Evolutionary conservation across 2,329 filamentous ascomycete species (phyloP).

Genomic region (Paecilomyces formosus): DNA sequence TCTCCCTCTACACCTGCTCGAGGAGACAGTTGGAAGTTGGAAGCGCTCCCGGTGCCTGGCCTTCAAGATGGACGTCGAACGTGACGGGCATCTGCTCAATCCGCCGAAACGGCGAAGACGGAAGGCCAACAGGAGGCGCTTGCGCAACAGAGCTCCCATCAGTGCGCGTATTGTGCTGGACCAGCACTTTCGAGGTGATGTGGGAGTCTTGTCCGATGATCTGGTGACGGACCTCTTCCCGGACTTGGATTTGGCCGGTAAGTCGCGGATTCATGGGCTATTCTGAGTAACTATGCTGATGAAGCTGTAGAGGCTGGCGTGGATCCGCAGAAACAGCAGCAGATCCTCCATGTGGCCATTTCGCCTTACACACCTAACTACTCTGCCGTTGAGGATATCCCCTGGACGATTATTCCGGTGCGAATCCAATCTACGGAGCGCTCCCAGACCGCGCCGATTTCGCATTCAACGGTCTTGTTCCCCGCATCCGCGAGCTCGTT

Average conservation of each 20-base stretch:
- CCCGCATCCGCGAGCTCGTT: conserved; percentile 63
- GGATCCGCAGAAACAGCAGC: conserved; percentile 16
- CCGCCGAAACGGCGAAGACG: conserved; percentile 46
- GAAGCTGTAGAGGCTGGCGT: conserved; percentile 4
- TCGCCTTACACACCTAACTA: conserved; percentile 38
- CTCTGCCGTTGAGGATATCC: conserved; percentile 48
- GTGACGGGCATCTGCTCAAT: conserved; percentile 29
- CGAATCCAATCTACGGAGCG: conserved; percentile 40
- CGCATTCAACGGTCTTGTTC: conserved; percentile 73
- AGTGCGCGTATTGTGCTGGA: conserved; percentile 77
- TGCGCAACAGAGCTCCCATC: conserved; percentile 61
- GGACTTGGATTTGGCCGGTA: conserved; percentile 48
- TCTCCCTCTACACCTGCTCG: neutral
- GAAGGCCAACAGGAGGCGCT: conserved; percentile 37
- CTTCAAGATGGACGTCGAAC: conserved; percentile 37
- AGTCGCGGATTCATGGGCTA: conserved; percentile 5
- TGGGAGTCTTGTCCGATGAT: conserved; percentile 80
- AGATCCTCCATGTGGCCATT: conserved; percentile 38
- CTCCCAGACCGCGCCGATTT: conserved; percentile 52
- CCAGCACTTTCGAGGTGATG: conserved; percentile 74
- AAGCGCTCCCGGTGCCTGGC: neutral
- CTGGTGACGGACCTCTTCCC: conserved; percentile 73
- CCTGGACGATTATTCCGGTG: conserved; percentile 82
- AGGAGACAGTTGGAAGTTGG: neutral
- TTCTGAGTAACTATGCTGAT: conserved; percentile 3